Conservation (phyloP, 345 rosid genomes). For the Pistacia atlantica region DNA sequence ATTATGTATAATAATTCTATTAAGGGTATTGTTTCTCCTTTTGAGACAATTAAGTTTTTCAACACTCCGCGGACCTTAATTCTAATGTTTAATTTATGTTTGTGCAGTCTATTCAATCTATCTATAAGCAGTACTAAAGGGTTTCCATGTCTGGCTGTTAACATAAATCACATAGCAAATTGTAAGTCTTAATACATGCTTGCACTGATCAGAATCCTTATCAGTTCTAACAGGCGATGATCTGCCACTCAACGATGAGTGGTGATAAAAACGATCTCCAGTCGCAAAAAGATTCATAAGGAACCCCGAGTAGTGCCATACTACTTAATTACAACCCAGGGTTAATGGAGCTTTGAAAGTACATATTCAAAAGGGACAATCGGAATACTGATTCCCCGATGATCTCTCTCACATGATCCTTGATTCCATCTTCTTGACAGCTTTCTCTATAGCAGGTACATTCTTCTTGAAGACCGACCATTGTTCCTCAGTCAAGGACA, state of each 20-base stretch:
- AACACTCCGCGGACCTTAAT: too few species aligned
- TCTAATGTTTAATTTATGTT: too few species aligned
- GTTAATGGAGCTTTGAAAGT: not conserved
- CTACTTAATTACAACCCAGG: not conserved
- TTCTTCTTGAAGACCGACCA: slow-evolving; percentile 68
- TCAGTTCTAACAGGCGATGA: not conserved
- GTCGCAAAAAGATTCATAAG: not conserved
- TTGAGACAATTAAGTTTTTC: too few species aligned
- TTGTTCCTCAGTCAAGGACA: slow-evolving; percentile 85
- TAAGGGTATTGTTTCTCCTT: not conserved
- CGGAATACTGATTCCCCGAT: not conserved
- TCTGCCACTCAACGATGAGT: not conserved
- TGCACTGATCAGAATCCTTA: not conserved
- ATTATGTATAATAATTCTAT: too few species aligned
- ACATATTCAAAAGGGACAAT: not conserved
- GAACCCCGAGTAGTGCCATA: not conserved
- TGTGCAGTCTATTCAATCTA: too few species aligned
- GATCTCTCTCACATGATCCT: slow-evolving; percentile 14
- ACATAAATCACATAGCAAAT: not conserved
- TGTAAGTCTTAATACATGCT: not conserved
- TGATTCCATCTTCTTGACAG: slow-evolving; percentile 72
- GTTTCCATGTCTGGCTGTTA: not conserved
- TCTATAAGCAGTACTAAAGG: too few species aligned
- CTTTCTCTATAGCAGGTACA: slow-evolving; percentile 68
- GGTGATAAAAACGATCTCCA: slow-evolving; percentile 2